A percentile compares a stretch with the other conserved stretches of the same genome.
Conservation (phyloP, 768 basidiomycete genomes). For the Tulasnella calospora region DNA sequence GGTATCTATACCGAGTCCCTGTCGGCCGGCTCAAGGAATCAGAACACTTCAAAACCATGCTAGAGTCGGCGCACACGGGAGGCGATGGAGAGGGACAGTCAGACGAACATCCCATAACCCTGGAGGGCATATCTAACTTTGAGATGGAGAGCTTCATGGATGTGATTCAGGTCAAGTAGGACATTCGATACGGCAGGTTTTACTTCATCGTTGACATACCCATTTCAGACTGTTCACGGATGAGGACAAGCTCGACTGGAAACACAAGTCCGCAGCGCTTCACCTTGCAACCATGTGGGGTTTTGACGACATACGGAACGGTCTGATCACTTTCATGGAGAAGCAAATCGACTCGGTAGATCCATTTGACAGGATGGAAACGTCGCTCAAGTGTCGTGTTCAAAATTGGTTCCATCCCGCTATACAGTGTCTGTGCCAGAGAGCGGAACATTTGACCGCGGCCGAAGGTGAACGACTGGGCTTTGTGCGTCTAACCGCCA, state of each 20-base stretch:
- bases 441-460: not conserved
- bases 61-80: slow-evolving; percentile 6
- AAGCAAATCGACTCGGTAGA: not conserved
- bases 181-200: not conserved
- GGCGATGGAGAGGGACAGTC: not conserved
- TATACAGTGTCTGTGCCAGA: not conserved
- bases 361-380: slow-evolving; percentile 1
- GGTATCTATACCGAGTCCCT: slow-evolving; percentile 8
- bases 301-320: not conserved
- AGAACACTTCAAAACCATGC: slow-evolving; percentile 26
- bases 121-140: not conserved
- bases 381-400: not conserved
- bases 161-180: not conserved
- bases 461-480: not conserved
- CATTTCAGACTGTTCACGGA: not conserved
- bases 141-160: slow-evolving; percentile 18
- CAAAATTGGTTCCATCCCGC: slow-evolving; percentile 9
- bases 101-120: slow-evolving; percentile 6
- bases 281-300: slow-evolving; percentile 14
- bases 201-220: not conserved
- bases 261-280: not conserved
- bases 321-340: not conserved
- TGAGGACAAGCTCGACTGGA: not conserved
- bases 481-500: not conserved
- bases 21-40: not conserved